These are phyloP conservation scores for Hymenoscyphus salicellus DNA, from an alignment of 2,329 filamentous ascomycete species.

Conservation along the genomic window DNA sequence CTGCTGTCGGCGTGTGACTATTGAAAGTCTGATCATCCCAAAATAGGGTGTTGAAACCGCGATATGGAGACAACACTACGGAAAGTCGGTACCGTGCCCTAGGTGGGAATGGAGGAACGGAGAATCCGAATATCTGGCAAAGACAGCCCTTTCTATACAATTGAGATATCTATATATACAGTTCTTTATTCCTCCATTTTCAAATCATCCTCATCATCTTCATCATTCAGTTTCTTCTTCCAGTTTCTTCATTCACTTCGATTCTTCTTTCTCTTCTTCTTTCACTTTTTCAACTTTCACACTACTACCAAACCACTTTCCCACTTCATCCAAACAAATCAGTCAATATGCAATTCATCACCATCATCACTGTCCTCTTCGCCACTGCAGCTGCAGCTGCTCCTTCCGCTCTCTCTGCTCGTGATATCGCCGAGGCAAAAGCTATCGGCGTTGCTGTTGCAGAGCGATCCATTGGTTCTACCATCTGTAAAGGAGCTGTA, in stretches of 20 bases:
- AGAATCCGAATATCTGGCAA: background rate
- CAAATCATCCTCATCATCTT: background rate
- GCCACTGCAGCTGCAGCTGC: slow-evolving; percentile 3
- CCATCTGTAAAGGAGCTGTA: slow-evolving; percentile 13
- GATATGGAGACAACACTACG: background rate
- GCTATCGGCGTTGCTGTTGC: slow-evolving; percentile 10
- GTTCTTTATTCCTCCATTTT: background rate
- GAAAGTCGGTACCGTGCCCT: background rate
- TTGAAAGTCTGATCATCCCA: background rate
- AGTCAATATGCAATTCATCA: slow-evolving; percentile 12
- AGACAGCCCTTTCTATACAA: background rate
- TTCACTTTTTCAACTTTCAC: background rate
- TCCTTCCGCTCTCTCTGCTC: background rate
- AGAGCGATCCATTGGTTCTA: slow-evolving; percentile 6
- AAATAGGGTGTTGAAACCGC: background rate
- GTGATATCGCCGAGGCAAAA: background rate
- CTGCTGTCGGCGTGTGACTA: background rate
- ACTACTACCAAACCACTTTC: background rate
- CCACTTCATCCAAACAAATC: background rate
- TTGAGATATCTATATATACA: background rate
- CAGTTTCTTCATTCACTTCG: background rate
- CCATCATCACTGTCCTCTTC: slow-evolving; percentile 8
- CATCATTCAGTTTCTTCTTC: background rate
- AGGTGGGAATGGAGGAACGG: background rate
- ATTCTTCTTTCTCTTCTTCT: background rate